Base-by-base conservation (phyloP, 768 basidiomycete species). In the Tremella mesenterica region DNA sequence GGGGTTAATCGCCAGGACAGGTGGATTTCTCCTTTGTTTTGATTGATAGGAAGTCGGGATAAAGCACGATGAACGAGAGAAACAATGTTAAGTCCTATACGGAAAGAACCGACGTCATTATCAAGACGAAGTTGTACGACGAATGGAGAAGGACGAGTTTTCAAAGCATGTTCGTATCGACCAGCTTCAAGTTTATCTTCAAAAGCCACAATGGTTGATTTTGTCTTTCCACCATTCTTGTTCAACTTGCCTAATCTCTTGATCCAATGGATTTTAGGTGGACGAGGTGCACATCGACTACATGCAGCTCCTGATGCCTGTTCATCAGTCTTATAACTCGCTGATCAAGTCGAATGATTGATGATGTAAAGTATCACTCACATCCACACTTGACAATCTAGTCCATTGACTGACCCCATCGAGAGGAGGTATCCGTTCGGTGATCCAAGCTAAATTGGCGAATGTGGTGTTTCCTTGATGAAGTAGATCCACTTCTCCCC, bases 141-240 rank as follows among this genome's bases (percentile, higher is more conserved):
- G 69, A 95, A 89, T 0, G 91, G 84, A 43, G 77, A 81, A 0
- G 92, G 92, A 18, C 92, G 83, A 52, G 80, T 78, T 75, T 96
- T 96, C 52, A 96, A 77, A 20, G 84, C 80, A 38, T 87, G 82
- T 69, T 96, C 92, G 66, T 88, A 95, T 65, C 83, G 80, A 5
- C 89, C 90, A 38, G 92, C 91, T 67, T 93, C 82, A 10, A 82
- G 77, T 16, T 86, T 80, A 64, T 95, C 87, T 64, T 96, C 92
- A 28, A 89, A 76, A 0, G 88, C 83, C 20, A 80, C 71, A 16
- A 83, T 75, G 16, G 41, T 61, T 58, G 80, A 81, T 64, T 81
- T 83, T 36, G 79, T 80, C 5, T 75, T 67, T 8, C 50, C 48
- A 23, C 65, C 65, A 30, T 56, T 57, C 52, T 67, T 67, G 59